These are phyloP conservation scores for Yamadazyma diddensiae DNA, from an alignment of 1,139 yeast genomes.

Conservation along the genomic window DNA sequence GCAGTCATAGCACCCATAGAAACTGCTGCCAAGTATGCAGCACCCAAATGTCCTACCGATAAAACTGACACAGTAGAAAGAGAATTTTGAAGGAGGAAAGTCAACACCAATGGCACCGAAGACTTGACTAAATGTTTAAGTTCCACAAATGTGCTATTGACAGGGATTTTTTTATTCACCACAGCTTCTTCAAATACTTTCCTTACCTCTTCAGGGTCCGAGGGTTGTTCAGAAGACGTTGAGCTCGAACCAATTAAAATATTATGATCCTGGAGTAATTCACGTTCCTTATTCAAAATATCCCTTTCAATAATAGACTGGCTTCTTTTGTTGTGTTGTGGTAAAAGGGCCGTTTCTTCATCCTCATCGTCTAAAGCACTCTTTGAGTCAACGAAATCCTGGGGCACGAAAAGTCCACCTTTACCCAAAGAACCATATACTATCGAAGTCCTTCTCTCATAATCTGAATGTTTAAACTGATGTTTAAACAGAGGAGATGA, in stretches of 20 bases:
- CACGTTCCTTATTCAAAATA: conserved; percentile 34
- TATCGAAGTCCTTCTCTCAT: conserved; percentile 50
- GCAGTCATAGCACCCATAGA: conserved; percentile 65
- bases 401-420: conserved; percentile 50
- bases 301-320: conserved; percentile 28
- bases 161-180: conserved; percentile 21
- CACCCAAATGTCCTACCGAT: conserved; percentile 58
- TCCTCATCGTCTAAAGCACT: conserved; percentile 10
- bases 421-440: conserved; percentile 54
- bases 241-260: conserved; percentile 11
- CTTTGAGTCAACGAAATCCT: conserved; percentile 37
- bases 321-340: conserved; percentile 18
- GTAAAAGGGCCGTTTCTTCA: conserved; percentile 12
- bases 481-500: conserved; percentile 17
- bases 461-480: conserved; percentile 47
- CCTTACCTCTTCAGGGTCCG: conserved; percentile 20
- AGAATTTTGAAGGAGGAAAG: conserved; percentile 55
- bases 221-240: conserved; percentile 10
- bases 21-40: conserved; percentile 58
- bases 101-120: conserved; percentile 51
- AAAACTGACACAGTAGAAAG: conserved; percentile 57
- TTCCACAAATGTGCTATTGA: conserved; percentile 32
- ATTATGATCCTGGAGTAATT: conserved; percentile 29
- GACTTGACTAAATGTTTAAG: conserved; percentile 38
- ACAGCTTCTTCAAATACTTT: conserved; percentile 39